Evolutionary conservation across 306 rosid genomes (phyloP), one percentile per base, ranked within the genome.

Genomic region (Cicer judaicum): DNA sequence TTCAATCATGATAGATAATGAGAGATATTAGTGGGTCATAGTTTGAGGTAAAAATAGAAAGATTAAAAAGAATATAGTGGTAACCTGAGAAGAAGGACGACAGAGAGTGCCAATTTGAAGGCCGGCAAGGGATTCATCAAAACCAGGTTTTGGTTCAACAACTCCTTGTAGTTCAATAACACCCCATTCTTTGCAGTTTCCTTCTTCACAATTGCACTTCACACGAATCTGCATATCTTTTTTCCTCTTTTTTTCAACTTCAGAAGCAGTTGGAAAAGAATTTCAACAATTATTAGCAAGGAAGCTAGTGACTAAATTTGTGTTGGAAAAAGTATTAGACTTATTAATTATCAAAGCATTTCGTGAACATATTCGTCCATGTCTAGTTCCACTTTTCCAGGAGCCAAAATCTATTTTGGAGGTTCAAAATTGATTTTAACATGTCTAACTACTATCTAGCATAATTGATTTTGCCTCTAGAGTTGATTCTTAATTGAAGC

Each of bases 91-190:
- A 34, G 65, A 34, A 5, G 21, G 66, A 12, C 66, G 66, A 13
- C 66, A 60, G 10, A 60, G 66, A 60, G 19, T 60, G 7, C 66
- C 66, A 7, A 60, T 60, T 60, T 60, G 66, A 34, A 60, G 66
- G 10, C 36, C 36, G 18, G 66, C 44, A 0, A 60, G 19, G 44
- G 66, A 60, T 34, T 39, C 66, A 1, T 34, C 18, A 60, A 60
- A 60, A 60, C 66, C 66, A 36, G 66, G 43, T 13, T 60, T 42
- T 34, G 66, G 43, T 34, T 60, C 66, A 36, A 60, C 66, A 13
- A 60, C 44, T 34, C 66, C 66, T 60, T 60, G 66, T 10, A 60
- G 18, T 34, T 60, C 66, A 13, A 60, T 43, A 13, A 60, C 13
- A 2, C 66, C 43, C 44, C 66, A 60, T 34, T 60, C 66, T 10